Evolutionary conservation across 805 yeast species (phyloP).

Genomic region (Debaryomyces maramus): DNA sequence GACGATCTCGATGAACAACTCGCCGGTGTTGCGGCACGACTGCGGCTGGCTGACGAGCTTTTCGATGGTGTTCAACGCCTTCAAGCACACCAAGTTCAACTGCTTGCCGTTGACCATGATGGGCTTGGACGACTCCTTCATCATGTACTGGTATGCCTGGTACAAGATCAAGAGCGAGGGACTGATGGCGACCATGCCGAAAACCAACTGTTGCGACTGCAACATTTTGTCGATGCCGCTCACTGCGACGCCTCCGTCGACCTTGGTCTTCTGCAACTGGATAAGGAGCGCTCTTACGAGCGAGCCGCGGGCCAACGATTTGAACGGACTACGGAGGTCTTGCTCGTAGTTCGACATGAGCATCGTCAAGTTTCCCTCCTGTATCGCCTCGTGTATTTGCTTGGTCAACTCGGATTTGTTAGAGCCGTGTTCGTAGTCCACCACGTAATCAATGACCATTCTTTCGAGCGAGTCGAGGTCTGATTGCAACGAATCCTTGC

Average conservation of each 20-base stretch:
- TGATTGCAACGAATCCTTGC: constrained; percentile 73
- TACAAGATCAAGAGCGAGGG: constrained; percentile 69
- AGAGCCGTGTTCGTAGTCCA: constrained; percentile 20
- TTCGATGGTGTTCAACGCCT: constrained; percentile 58
- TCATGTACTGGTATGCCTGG: constrained; percentile 42
- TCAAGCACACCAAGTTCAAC: constrained; percentile 37
- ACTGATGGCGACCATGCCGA: constrained; percentile 85
- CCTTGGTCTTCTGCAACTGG: constrained; percentile 94
- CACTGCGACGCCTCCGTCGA: constrained; percentile 88
- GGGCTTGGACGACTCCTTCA: constrained; percentile 22
- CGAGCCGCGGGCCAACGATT: constrained; percentile 63
- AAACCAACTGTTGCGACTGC: constrained; percentile 90
- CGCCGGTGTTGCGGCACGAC: constrained; percentile 39
- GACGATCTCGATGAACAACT: constrained; percentile 64
- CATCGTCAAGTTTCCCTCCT: constrained; percentile 74
- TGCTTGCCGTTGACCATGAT: constrained; percentile 31
- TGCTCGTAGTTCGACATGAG: constrained; percentile 79
- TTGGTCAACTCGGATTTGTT: constrained; percentile 16
- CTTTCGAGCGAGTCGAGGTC: constrained; percentile 81
- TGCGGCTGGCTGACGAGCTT: constrained; percentile 33
- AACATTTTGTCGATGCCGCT: constrained; percentile 87
- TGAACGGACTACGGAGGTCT: constrained; percentile 70
- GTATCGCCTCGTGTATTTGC: constrained; percentile 49
- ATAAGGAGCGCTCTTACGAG: constrained; percentile 76
- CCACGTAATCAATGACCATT: constrained; percentile 77